Percentiles rank a stretch among this genome's conserved stretches.
phyloP scores from a whole-genome alignment of 441 rosid species.

The Populus hybrid region DNA sequence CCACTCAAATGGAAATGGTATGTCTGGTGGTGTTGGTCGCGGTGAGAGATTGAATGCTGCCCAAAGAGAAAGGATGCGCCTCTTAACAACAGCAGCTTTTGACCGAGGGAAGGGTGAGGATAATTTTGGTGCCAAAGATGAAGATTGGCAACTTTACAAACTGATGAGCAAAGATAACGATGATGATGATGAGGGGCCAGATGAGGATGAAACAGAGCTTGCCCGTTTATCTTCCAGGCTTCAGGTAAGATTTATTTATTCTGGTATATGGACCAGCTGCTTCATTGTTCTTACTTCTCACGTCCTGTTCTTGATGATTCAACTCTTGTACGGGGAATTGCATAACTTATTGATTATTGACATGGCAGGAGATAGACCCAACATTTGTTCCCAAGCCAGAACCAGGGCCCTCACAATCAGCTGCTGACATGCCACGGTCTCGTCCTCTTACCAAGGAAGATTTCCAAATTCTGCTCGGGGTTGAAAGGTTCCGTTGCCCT shows the following conservation, averaged over 20 bases:
- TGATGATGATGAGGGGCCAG: slow-evolving; percentile 70
- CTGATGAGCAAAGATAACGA: slow-evolving; percentile 90
- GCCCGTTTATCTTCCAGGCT: slow-evolving; percentile 69
- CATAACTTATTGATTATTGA: background rate
- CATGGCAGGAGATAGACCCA: slow-evolving; percentile 70
- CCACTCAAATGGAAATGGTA: slow-evolving; percentile 61
- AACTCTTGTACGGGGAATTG: background rate
- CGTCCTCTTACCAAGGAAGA: slow-evolving; percentile 82
- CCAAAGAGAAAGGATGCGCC: slow-evolving; percentile 91
- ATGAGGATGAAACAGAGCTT: slow-evolving; percentile 71
- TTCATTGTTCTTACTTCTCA: background rate
- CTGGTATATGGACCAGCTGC: background rate
- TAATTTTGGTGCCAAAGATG: slow-evolving; percentile 86
- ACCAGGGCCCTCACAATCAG: slow-evolving; percentile 40
- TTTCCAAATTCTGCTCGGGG: slow-evolving; percentile 70
- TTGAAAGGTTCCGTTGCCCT: slow-evolving; percentile 87
- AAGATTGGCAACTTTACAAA: slow-evolving; percentile 96
- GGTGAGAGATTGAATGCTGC: slow-evolving; percentile 95
- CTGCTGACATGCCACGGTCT: slow-evolving; percentile 48
- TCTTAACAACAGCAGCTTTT: slow-evolving; percentile 90
- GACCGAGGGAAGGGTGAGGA: slow-evolving; percentile 97
- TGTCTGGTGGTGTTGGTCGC: slow-evolving; percentile 73
- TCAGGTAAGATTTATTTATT: slow-evolving; percentile 37
- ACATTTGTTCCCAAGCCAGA: slow-evolving; percentile 65
- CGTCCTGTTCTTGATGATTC: background rate